Evolutionary conservation across 176 grass and related monocot species (phyloP), one percentile per base, ranked within the genome.

Genomic region (Carex myosuroides): DNA sequence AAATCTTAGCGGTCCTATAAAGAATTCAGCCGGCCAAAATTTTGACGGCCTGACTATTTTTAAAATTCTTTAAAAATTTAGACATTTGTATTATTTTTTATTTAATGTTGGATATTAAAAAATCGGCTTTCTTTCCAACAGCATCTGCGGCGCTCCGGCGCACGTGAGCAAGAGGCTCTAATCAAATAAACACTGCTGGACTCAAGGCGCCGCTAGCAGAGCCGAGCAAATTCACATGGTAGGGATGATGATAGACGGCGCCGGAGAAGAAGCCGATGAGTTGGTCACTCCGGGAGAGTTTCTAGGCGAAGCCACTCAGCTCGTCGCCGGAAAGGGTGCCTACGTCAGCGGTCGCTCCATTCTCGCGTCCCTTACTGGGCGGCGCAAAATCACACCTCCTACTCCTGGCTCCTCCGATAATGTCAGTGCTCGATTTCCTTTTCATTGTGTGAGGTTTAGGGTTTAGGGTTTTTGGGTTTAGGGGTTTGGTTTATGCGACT

Each of bases 281-380:
- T 82, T 92, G 1, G 87, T 98, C 76, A 92, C 92, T 16, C 95
- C 95, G 1, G 95, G 95, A 14, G 91, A 98, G 64, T 80, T 93
- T 39, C 86, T 98, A 0, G 92, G 92, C n/a, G 79, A 83, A 64
- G 81, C 83, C 2, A 59, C 66, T 8, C 72, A 83, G 0, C 87
- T 98, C 33, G 29, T 80, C 18, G 86, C 92, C 0, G 95, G 95
- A n/a, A 86, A 84, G 26, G 95, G 95, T 8, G 88, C 91, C 54
- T 98, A 98, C 80, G 83, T 92, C 17, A 77, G 81, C 1, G 95
- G 92, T 16, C 86, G 88, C 80, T 84, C 82, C 24, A 70, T 98
- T 30, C 91, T 91, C 32, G 88, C 92, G 0, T 98, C 91, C 12
- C 88, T 98, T 68, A 91, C 95, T 3, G 95, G 95, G 79, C 76